Evolutionary conservation across 257 asterid species (phyloP).

Genomic region (Craterostigma plantagineum): DNA sequence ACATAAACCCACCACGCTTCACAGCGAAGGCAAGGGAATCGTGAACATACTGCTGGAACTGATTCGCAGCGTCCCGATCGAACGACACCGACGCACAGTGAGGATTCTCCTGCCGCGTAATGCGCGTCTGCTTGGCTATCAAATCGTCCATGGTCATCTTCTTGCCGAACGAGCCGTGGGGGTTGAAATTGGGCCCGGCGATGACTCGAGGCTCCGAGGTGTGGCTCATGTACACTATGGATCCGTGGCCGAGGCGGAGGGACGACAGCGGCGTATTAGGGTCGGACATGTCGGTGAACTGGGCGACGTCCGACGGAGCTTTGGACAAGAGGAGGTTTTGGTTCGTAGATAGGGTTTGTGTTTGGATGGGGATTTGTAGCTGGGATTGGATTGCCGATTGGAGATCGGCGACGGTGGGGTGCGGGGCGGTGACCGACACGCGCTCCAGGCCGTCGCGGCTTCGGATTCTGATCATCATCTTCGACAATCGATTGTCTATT

Average conservation of each 20-base stretch:
- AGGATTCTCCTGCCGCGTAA: slow-evolving; percentile 74
- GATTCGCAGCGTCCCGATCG: slow-evolving; percentile 86
- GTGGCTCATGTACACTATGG: slow-evolving; percentile 63
- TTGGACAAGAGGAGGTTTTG: slow-evolving; percentile 76
- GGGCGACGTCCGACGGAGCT: slow-evolving; percentile 36
- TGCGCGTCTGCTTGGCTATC: slow-evolving; percentile 89
- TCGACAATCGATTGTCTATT: slow-evolving; percentile 6
- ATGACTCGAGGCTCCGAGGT: slow-evolving; percentile 63
- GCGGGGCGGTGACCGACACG: slow-evolving; percentile 47
- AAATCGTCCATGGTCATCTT: slow-evolving; percentile 98
- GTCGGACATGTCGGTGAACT: slow-evolving; percentile 55
- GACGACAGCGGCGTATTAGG: slow-evolving; percentile 29
- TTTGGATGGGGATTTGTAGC: slow-evolving; percentile 57
- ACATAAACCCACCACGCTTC: slow-evolving; percentile 89
- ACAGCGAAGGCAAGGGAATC: slow-evolving; percentile 77
- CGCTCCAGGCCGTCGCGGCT: slow-evolving; percentile 97
- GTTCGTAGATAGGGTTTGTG: slow-evolving; percentile 72
- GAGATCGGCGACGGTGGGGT: slow-evolving; percentile 48
- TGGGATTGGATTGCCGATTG: slow-evolving; percentile 55
- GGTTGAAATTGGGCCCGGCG: slow-evolving; percentile 50
- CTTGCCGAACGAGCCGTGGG: slow-evolving; percentile 81
- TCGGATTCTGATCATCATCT: slow-evolving; percentile 94
- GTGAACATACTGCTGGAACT: slow-evolving; percentile 79
- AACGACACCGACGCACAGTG: slow-evolving; percentile 84
- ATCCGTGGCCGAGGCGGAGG: slow-evolving; percentile 50